Evolutionary conservation across 768 basidiomycete species (phyloP).

Genomic region (Psilocybe subaeruginosa): DNA sequence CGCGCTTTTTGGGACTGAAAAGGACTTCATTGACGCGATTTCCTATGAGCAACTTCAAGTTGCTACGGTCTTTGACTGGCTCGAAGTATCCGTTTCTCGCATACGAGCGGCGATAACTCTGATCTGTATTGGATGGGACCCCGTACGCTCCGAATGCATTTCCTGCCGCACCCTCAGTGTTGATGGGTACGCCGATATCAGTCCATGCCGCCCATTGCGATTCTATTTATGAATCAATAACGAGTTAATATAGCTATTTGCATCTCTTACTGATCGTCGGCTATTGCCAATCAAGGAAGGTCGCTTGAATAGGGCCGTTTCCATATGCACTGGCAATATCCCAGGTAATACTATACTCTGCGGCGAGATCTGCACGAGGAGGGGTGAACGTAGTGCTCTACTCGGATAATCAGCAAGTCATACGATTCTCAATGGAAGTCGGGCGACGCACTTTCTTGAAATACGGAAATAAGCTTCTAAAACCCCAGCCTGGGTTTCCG

Average conservation of each 20-base stretch:
- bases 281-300: constrained; percentile 18
- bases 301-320: constrained; percentile 15
- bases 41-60: constrained; percentile 12
- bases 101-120: constrained; percentile 15
- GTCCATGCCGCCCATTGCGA: constrained; percentile 13
- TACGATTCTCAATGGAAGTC: too few species aligned
- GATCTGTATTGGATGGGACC: constrained; percentile 18
- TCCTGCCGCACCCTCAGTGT: constrained; percentile 11
- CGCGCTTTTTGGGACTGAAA: constrained; percentile 9
- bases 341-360: constrained; percentile 15
- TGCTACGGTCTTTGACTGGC: constrained; percentile 6
- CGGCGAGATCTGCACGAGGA: constrained; percentile 10
- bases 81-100: constrained; percentile 13
- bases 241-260: not conserved
- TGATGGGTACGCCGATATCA: constrained; percentile 13
- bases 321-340: constrained; percentile 12
- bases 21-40: constrained; percentile 15
- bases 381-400: constrained; percentile 8
- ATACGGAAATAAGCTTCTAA: constrained; percentile 1
- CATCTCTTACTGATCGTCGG: constrained; percentile 13
- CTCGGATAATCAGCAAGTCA: not conserved
- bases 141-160: constrained; percentile 14
- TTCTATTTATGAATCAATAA: not conserved
- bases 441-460: constrained; percentile 6
- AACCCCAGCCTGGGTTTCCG: constrained; percentile 18